These are phyloP conservation scores for Cucumis variabilis DNA, from an alignment of 331 rosid genomes.

Conservation along the genomic window DNA sequence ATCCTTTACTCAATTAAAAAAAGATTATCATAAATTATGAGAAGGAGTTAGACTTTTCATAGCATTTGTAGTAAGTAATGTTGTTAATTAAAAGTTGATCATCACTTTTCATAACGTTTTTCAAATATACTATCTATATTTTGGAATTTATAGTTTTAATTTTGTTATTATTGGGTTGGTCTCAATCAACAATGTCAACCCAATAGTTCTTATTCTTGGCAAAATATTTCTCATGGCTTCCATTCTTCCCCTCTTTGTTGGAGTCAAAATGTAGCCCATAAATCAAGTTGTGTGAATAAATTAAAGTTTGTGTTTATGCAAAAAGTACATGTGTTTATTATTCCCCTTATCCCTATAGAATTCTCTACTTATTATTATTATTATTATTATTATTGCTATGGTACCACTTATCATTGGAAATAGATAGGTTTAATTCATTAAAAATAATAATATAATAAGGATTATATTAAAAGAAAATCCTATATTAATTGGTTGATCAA, in stretches of 20 bases:
- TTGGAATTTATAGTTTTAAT: too few species aligned
- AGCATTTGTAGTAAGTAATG: too few species aligned
- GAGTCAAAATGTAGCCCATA: constrained; percentile 16
- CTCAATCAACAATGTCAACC: constrained; percentile 22
- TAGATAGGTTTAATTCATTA: neutral
- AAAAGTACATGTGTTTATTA: constrained; percentile 10
- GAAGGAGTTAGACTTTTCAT: too few species aligned
- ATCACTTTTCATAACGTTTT: too few species aligned
- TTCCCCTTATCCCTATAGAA: neutral
- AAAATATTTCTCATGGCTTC: neutral
- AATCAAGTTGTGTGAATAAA: neutral
- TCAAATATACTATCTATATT: too few species aligned
- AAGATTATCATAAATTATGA: too few species aligned
- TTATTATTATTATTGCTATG: too few species aligned
- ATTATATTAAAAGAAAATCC: too few species aligned
- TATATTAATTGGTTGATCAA: too few species aligned
- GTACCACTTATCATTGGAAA: neutral
- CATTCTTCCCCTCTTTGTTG: neutral
- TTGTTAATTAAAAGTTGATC: too few species aligned
- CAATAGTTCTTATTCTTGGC: constrained; percentile 16
- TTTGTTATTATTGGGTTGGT: neutral
- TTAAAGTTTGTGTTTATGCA: neutral
- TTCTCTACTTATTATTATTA: neutral
- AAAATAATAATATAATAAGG: too few species aligned
- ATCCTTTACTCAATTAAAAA: too few species aligned